Conservation (phyloP, 257 asterid genomes). For the Gynochthodes officinalis region DNA sequence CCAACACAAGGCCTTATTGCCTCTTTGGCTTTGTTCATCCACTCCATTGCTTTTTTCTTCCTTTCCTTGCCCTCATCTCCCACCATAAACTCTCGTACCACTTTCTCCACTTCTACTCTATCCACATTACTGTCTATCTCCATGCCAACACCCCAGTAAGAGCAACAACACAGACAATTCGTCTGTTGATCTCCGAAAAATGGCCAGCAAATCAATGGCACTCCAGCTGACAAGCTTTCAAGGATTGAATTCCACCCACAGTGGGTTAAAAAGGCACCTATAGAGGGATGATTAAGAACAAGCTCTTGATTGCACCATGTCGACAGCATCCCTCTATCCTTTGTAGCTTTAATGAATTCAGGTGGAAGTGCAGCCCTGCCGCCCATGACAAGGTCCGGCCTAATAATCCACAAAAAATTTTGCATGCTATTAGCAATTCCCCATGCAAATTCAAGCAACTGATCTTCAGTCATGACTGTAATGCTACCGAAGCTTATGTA, state of each 20-base stretch:
- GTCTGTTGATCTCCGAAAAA: conserved; percentile 15
- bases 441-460: conserved; percentile 14
- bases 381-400: conserved; percentile 15
- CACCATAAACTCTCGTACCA: conserved; percentile 14
- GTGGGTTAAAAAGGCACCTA: conserved; percentile 16
- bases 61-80: conserved; percentile 16
- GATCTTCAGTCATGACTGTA: conserved; percentile 3
- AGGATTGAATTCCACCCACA: conserved; percentile 22
- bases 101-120: conserved; percentile 10
- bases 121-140: conserved; percentile 20
- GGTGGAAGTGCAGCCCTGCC: conserved; percentile 2
- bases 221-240: conserved; percentile 12
- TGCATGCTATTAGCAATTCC: conserved; percentile 15
- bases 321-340: conserved; percentile 2
- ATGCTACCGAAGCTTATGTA: conserved; percentile 15
- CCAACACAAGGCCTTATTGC: conserved; percentile 13
- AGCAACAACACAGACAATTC: conserved; percentile 9
- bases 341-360: background rate
- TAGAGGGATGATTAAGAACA: conserved; percentile 13
- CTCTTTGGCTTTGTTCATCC: conserved; percentile 13
- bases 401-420: conserved; percentile 14
- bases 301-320: conserved; percentile 18
- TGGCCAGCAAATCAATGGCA: conserved; percentile 21
- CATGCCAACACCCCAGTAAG: conserved; percentile 14
- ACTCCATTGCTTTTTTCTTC: conserved; percentile 13